Conservation (phyloP, 768 basidiomycete genomes). For the Dendrothele bispora region DNA sequence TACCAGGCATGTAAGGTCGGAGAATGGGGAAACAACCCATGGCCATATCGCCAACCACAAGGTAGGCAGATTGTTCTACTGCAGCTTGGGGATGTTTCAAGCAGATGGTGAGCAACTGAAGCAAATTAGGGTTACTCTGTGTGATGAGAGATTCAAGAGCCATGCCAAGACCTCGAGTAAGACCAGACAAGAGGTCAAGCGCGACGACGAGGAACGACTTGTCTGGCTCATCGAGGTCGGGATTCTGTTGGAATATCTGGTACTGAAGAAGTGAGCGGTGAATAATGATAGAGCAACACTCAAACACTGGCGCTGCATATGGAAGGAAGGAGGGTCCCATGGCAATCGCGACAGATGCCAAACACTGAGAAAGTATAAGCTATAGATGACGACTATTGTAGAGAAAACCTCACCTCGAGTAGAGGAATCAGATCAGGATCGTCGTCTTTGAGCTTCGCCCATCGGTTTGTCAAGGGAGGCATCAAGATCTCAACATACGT, state of each 20-base stretch:
- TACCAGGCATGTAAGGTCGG: conserved; percentile 79
- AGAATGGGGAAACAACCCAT: conserved; percentile 92
- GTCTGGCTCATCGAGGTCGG: conserved; percentile 92
- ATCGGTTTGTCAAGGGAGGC: conserved; percentile 89
- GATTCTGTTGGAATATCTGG: conserved; percentile 84
- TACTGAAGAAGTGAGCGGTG: conserved; percentile 81
- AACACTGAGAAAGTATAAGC: conserved; percentile 56
- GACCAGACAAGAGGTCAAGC: conserved; percentile 91
- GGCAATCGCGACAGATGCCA: conserved; percentile 96
- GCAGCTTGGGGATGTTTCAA: conserved; percentile 94
- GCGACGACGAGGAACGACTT: conserved; percentile 97
- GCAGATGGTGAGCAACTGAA: conserved; percentile 82
- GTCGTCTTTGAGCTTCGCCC: conserved; percentile 84
- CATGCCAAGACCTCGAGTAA: conserved; percentile 90
- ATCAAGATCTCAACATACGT: conserved; percentile 91
- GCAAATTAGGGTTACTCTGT: conserved; percentile 69
- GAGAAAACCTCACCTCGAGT: conserved; percentile 68
- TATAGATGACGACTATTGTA: conserved; percentile 3
- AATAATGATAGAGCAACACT: conserved; percentile 85
- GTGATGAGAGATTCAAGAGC: conserved; percentile 74
- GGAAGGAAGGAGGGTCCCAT: conserved; percentile 86
- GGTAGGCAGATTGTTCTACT: conserved; percentile 94
- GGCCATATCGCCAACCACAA: conserved; percentile 96
- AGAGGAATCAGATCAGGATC: conserved; percentile 93
- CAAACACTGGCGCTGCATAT: conserved; percentile 89